These are phyloP conservation scores for Aureococcus anophagefferens DNA, from an alignment of 108 stramenopile species.

Conservation along the genomic window DNA sequence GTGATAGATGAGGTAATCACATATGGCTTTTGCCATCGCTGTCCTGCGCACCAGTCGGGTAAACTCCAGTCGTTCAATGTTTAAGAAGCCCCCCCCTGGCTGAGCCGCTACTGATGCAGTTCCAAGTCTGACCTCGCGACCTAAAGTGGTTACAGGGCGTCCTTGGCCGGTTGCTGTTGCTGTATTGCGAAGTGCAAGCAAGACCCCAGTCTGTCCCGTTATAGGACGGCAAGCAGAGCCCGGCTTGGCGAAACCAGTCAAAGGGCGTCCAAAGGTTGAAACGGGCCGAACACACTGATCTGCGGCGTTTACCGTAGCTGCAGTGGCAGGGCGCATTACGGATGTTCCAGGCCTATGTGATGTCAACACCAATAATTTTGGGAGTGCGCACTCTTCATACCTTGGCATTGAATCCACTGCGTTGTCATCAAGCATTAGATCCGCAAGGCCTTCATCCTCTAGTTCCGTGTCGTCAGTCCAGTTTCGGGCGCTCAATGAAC, in stretches of 20 bases:
- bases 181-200: slow-evolving; percentile 32
- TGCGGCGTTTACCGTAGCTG: background rate
- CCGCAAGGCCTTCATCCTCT: slow-evolving; percentile 51
- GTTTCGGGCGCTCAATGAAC: slow-evolving; percentile 34
- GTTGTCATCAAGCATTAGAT: slow-evolving; percentile 49
- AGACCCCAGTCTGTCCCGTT: slow-evolving; percentile 7
- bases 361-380: background rate
- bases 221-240: slow-evolving; percentile 30
- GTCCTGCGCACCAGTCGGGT: slow-evolving; percentile 31
- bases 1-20: slow-evolving; percentile 42
- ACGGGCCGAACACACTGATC: slow-evolving; percentile 30
- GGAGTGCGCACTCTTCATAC: slow-evolving; percentile 3
- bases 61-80: slow-evolving; percentile 39
- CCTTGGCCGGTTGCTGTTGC: too few relatives aligned
- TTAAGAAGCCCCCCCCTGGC: slow-evolving; percentile 29
- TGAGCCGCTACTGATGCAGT: slow-evolving; percentile 33
- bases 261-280: slow-evolving; percentile 37
- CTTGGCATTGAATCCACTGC: slow-evolving; percentile 39
- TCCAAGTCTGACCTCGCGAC: slow-evolving; percentile 33
- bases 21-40: slow-evolving; percentile 35
- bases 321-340: background rate
- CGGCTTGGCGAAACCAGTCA: slow-evolving; percentile 42
- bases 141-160: too few relatives aligned
- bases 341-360: background rate
- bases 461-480: slow-evolving; percentile 55